Evolutionary conservation across 148 eudicot genomes (phyloP), one percentile per base, ranked within the genome.

Genomic region (Chenopodium suecicum): DNA sequence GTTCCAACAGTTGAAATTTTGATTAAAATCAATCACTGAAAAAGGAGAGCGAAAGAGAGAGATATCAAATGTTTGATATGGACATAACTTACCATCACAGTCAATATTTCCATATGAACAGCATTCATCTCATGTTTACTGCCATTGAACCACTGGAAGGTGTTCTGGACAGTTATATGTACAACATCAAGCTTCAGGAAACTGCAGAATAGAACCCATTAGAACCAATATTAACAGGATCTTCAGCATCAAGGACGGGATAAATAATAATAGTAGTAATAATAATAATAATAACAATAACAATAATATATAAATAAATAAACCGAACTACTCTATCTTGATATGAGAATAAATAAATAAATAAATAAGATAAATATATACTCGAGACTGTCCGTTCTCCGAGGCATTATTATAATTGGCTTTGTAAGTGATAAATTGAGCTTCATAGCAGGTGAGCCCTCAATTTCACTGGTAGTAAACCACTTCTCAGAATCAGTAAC

Each of bases 391-490:
- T 89, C 88, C 11, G 99, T 95, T 83, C 90, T 91, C 46, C 89
- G 88, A 81, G 99, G 99, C 99, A 95, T 92, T 85, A 95, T 60
- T 80, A 95, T 95, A 80, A 95, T 94, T 63, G 99, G 99, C 88
- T 89, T 95, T 64, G 85, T 91, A 71, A 95, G 89, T 64, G 99
- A 93, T 75, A 95, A 85, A 88, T 95, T 92, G 83, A 95, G 83
- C 88, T 91, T 95, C 56, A 95, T 80, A 77, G 99, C 99, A 79
- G 98, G 98, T 32, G 95, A 94, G 82, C 99, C 99, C 86, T 95
- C 99, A 83, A 95, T 79, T 86, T 95, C 97, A 86, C 94, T 94
- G 68, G 84, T 85, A 73, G 94, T 90, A 73, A 92, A 90, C 94
- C 92, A 91, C 89, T 92, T 92, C 81, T 95, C 98, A 69, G 97